Evolutionary conservation across 2,329 filamentous ascomycete species (phyloP).

Genomic region (Alternaria ethzedia): DNA sequence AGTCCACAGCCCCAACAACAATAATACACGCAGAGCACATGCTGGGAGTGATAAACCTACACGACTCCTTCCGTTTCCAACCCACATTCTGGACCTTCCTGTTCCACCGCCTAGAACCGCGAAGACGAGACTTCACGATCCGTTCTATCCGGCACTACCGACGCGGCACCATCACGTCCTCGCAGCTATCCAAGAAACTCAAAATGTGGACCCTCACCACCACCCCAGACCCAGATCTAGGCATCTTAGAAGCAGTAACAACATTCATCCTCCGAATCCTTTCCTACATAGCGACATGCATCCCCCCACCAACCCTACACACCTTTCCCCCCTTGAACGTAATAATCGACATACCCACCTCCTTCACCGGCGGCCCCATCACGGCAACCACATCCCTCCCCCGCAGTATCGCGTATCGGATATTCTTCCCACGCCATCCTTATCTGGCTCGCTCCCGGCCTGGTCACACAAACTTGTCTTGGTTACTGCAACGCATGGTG

Average conservation of each 20-base stretch:
- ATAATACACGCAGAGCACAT: neutral
- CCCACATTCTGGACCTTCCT: neutral
- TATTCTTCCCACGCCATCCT: neutral
- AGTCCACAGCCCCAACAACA: neutral
- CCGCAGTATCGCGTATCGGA: neutral
- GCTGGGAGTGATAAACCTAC: neutral
- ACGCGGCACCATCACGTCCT: neutral
- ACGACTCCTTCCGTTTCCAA: neutral
- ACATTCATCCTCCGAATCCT: slow-evolving; percentile 2
- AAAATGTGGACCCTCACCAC: neutral
- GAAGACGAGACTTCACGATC: neutral
- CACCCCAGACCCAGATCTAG: neutral
- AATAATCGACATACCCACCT: neutral
- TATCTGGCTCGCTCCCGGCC: neutral
- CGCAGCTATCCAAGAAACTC: neutral
- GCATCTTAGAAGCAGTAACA: neutral
- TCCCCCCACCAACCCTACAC: neutral
- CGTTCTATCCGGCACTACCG: neutral
- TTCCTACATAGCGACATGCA: neutral
- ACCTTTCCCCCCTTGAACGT: neutral
- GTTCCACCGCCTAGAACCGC: neutral
- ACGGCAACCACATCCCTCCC: neutral
- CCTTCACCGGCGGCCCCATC: neutral
- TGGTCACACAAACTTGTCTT: neutral
- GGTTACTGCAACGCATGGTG: neutral